Evolutionary conservation across 805 yeast species (phyloP).

Genomic region (Candida wancherniae): DNA sequence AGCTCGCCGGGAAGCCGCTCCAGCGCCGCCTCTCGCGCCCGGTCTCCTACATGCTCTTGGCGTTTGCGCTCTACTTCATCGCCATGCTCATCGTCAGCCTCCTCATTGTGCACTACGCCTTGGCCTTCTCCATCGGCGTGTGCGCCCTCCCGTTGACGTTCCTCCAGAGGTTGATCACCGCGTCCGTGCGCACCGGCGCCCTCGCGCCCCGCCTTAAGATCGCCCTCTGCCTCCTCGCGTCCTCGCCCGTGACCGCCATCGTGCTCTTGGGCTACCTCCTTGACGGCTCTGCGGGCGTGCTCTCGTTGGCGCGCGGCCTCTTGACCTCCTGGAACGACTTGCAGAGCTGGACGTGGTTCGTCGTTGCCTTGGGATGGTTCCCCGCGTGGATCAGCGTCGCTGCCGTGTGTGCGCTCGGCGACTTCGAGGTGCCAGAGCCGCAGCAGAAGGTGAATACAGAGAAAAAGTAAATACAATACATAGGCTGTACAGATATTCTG

Average conservation of each 20-base stretch:
- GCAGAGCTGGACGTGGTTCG: constrained; percentile 83
- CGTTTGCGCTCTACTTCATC: constrained; percentile 51
- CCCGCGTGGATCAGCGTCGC: constrained; percentile 66
- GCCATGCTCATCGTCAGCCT: constrained; percentile 69
- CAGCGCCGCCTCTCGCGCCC: constrained; percentile 16
- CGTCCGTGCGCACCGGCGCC: constrained; percentile 5
- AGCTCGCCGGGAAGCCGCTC: not conserved
- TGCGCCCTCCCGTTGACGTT: constrained; percentile 73
- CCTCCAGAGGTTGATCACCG: constrained; percentile 36
- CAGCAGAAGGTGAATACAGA: constrained; percentile 8
- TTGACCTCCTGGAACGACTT: constrained; percentile 61
- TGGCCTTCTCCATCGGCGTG: constrained; percentile 68
- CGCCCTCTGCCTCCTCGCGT: constrained; percentile 31
- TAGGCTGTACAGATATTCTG: too few relatives aligned
- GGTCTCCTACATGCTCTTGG: constrained; percentile 25
- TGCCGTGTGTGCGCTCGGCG: constrained; percentile 26
- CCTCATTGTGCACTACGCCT: constrained; percentile 77
- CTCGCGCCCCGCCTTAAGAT: constrained; percentile 23
- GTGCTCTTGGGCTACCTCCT: constrained; percentile 24
- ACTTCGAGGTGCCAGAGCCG: constrained; percentile 13
- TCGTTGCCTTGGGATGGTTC: constrained; percentile 69
- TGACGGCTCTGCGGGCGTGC: constrained; percentile 29
- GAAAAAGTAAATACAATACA: too few relatives aligned
- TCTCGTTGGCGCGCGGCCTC: constrained; percentile 46
- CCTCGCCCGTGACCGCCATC: constrained; percentile 48